These are phyloP conservation scores for Rhizopus sp. DNA, from an alignment of 371 early-diverging fungal species.

Conservation along the genomic window DNA sequence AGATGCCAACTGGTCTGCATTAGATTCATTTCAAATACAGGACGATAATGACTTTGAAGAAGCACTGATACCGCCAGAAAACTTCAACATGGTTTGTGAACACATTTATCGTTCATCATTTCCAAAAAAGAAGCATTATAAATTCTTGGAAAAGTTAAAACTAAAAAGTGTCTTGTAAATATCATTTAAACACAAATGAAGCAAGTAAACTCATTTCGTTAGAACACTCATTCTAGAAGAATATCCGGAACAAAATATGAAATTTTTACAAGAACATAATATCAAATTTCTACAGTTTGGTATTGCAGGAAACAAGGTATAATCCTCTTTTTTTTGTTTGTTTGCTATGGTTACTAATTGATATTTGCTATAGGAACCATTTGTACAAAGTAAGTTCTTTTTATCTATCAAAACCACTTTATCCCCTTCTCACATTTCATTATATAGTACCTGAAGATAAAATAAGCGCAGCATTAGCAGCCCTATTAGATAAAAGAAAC, in stretches of 20 bases:
- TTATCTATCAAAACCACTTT: not conserved
- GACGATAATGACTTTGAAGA: slow-evolving; percentile 57
- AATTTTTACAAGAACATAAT: slow-evolving; percentile 83
- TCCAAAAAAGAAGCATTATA: slow-evolving; percentile 88
- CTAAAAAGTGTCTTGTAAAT: slow-evolving; percentile 85
- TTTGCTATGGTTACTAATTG: not conserved
- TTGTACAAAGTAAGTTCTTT: slow-evolving; percentile 83
- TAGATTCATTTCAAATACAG: slow-evolving; percentile 37
- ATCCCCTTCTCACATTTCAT: not conserved
- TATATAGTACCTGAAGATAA: slow-evolving; percentile 86
- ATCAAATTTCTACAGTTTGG: slow-evolving; percentile 92
- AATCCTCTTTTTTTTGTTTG: not conserved
- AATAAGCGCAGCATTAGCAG: slow-evolving; percentile 85
- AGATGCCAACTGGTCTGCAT: slow-evolving; percentile 34
- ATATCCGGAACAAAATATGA: slow-evolving; percentile 91
- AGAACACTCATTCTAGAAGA: slow-evolving; percentile 92
- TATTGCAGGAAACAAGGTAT: slow-evolving; percentile 94
- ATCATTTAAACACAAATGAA: not conserved
- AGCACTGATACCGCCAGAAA: slow-evolving; percentile 84
- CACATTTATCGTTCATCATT: slow-evolving; percentile 92
- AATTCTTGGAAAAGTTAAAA: slow-evolving; percentile 89
- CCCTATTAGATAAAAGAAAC: slow-evolving; percentile 82
- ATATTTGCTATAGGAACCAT: slow-evolving; percentile 75
- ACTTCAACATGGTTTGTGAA: slow-evolving; percentile 91
- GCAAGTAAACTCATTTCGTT: slow-evolving; percentile 4